Percentiles rank a stretch among this genome's conserved stretches.
Conservation (phyloP, 805 yeast species). For the Candida railenensis region DNA sequence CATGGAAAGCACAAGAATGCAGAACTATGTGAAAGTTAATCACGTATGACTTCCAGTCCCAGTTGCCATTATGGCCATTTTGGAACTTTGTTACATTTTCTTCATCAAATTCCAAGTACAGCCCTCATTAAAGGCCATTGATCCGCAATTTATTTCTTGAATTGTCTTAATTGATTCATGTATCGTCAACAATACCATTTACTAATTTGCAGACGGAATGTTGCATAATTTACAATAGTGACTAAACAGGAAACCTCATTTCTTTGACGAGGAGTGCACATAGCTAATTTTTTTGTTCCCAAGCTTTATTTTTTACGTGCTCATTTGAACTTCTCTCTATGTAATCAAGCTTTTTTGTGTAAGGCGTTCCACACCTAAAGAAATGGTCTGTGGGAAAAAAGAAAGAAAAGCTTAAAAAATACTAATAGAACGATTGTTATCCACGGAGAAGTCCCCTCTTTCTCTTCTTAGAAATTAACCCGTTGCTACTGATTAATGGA, state of each 20-base stretch:
- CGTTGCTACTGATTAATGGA: background rate
- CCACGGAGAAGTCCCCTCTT: background rate
- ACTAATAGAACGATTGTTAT: background rate
- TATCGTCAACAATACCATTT: background rate
- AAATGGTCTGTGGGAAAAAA: background rate
- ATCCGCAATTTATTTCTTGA: background rate
- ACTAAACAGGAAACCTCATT: slow-evolving; percentile 1
- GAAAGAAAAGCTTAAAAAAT: background rate
- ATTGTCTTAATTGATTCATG: background rate
- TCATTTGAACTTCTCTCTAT: background rate
- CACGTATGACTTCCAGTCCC: too few species aligned
- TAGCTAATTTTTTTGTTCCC: background rate
- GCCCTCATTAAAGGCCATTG: background rate
- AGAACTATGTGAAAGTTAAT: too few species aligned
- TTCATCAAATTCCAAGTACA: background rate
- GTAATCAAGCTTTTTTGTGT: background rate
- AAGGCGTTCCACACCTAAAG: background rate
- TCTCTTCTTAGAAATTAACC: background rate
- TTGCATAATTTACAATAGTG: slow-evolving; percentile 1
- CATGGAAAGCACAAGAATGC: too few species aligned
- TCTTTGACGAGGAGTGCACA: slow-evolving; percentile 3
- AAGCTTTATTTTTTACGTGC: background rate
- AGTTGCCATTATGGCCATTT: too few species aligned
- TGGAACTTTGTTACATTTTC: background rate
- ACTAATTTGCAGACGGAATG: slow-evolving; percentile 2